phyloP scores from a whole-genome alignment of 192 early-diverging fungal species.

The Neocallimastix lanati region DNA sequence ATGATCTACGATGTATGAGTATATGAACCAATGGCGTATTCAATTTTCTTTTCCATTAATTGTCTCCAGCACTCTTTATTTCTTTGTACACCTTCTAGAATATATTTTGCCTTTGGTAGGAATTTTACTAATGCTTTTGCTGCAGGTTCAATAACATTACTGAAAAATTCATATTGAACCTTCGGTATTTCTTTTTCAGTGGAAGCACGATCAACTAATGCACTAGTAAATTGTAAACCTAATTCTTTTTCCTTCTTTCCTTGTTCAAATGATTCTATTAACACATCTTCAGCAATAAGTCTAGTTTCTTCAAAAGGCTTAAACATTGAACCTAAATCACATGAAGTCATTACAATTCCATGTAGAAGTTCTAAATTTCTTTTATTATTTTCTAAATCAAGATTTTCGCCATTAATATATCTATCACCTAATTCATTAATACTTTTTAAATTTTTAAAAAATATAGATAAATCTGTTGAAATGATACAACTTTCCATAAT shows the following conservation, averaged over 20 bases:
- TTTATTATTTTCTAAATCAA: not conserved
- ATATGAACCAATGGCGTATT: not conserved
- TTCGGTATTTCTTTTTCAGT: conserved; percentile 17
- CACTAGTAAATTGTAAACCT: conserved; percentile 17
- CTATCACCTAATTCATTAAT: conserved; percentile 4
- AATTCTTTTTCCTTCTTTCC: conserved; percentile 20
- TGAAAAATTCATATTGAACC: conserved; percentile 14
- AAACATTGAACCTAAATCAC: conserved; percentile 17
- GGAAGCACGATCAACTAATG: conserved; percentile 13
- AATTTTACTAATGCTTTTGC: not conserved
- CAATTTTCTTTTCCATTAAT: not conserved
- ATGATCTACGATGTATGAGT: too few relatives aligned
- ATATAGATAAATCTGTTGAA: conserved; percentile 20
- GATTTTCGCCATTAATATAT: conserved; percentile 1
- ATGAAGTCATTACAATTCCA: conserved; percentile 19
- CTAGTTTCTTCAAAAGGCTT: conserved; percentile 14
- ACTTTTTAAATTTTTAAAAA: conserved; percentile 13
- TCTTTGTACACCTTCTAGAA: not conserved
- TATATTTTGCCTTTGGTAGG: not conserved
- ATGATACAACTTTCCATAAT: conserved; percentile 18
- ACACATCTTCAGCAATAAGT: conserved; percentile 17
- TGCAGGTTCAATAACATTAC: conserved; percentile 17
- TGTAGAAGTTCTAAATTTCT: conserved; percentile 3
- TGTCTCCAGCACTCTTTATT: not conserved
- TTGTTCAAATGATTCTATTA: conserved; percentile 21